Evolutionary conservation across 2,329 filamentous ascomycete species (phyloP).

Genomic region (Neonectria sp.): DNA sequence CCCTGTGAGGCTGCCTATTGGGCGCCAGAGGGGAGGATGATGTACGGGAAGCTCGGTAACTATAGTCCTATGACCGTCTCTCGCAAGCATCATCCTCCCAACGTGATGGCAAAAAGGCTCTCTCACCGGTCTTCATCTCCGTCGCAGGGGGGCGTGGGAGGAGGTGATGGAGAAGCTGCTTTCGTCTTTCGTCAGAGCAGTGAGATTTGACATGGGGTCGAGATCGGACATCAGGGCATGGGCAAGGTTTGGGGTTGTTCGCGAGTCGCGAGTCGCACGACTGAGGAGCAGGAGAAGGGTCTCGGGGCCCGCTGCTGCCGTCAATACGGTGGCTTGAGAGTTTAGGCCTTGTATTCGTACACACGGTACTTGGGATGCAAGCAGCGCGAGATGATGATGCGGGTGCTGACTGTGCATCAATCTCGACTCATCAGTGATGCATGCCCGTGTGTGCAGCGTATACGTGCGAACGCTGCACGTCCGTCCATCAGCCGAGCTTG

Average conservation of each 20-base stretch:
- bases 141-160: constrained; percentile 26
- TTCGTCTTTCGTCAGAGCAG: constrained; percentile 16
- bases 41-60: constrained; percentile 11
- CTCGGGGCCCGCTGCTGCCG: neutral
- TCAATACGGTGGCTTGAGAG: constrained; percentile 7
- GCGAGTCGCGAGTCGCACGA: constrained; percentile 9
- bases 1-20: constrained; percentile 18
- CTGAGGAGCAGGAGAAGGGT: neutral
- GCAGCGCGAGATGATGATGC: constrained; percentile 15
- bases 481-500: constrained; percentile 4
- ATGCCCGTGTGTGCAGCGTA: neutral
- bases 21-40: constrained; percentile 22
- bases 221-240: constrained; percentile 36
- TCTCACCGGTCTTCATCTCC: constrained; percentile 29
- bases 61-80: constrained; percentile 15
- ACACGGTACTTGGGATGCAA: neutral
- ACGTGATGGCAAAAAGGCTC: constrained; percentile 27
- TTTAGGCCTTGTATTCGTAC: constrained; percentile 1
- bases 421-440: constrained; percentile 8
- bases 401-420: constrained; percentile 17
- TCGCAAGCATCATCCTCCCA: constrained; percentile 36
- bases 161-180: constrained; percentile 19
- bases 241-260: constrained; percentile 17
- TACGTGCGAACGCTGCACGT: too few species aligned
- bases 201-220: constrained; percentile 38